These are phyloP conservation scores for Hypericum perforatum DNA, from an alignment of 345 rosid species.

Conservation along the genomic window DNA sequence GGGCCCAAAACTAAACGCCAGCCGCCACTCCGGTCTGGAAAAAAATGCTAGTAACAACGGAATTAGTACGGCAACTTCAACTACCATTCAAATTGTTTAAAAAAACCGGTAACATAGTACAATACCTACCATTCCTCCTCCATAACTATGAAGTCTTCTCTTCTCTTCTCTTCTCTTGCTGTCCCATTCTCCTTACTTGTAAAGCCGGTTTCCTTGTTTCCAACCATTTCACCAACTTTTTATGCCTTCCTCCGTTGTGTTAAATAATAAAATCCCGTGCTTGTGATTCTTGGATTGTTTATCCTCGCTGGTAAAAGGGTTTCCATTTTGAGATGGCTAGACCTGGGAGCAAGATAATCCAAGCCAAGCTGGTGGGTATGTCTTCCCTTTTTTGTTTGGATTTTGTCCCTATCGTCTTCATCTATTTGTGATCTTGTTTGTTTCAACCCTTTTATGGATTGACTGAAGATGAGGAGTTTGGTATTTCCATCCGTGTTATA, in stretches of 20 bases:
- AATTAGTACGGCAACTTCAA: neutral
- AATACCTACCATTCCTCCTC: slow-evolving; percentile 26
- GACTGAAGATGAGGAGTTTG: too few relatives aligned
- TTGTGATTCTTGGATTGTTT: too few relatives aligned
- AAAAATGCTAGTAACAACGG: too few relatives aligned
- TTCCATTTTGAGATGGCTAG: slow-evolving; percentile 32
- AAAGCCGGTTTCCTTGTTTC: neutral
- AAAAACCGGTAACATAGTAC: neutral
- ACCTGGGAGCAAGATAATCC: slow-evolving; percentile 31
- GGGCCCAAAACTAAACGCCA: too few relatives aligned
- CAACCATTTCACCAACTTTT: too few relatives aligned
- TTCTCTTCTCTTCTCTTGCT: neutral
- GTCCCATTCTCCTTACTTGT: neutral
- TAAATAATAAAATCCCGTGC: too few relatives aligned
- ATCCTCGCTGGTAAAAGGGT: neutral
- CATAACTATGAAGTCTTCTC: neutral
- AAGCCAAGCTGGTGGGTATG: slow-evolving; percentile 54
- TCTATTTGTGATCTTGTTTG: neutral
- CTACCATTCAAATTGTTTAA: slow-evolving; percentile 23
- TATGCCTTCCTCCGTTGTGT: too few relatives aligned
- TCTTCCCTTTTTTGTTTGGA: slow-evolving; percentile 18
- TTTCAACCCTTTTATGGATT: neutral
- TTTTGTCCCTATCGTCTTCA: neutral
- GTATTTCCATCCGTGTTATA: too few relatives aligned
- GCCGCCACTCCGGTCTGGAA: too few relatives aligned